Evolutionary conservation across 1,284 basidiomycete species (phyloP).

Genomic region (Caloboletus inedulis): DNA sequence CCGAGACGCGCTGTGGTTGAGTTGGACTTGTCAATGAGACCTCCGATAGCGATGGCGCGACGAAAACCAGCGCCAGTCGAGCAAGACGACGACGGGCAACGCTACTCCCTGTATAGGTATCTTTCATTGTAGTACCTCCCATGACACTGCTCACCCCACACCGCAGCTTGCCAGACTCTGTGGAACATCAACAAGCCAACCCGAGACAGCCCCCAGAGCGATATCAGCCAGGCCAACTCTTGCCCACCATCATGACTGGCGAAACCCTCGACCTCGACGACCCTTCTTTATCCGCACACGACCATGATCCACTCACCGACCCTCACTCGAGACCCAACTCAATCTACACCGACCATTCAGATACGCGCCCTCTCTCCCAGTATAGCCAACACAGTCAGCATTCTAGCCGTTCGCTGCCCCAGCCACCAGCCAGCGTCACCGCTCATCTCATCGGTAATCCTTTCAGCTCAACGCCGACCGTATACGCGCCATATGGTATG

Average conservation of each 20-base stretch:
- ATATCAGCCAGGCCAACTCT: conserved; percentile 36
- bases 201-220: conserved; percentile 25
- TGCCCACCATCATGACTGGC: conserved; percentile 36
- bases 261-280: conserved; percentile 36
- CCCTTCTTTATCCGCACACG: conserved; percentile 19
- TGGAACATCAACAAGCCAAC: conserved; percentile 1
- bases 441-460: conserved; percentile 24
- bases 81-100: neutral
- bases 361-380: conserved; percentile 27
- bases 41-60: conserved; percentile 12
- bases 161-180: conserved; percentile 8
- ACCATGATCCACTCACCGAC: conserved; percentile 32
- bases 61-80: conserved; percentile 25
- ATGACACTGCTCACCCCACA: conserved; percentile 1
- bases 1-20: conserved; percentile 18
- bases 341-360: conserved; percentile 24
- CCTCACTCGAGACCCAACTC: conserved; percentile 21
- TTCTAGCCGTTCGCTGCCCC: conserved; percentile 25
- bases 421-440: conserved; percentile 16
- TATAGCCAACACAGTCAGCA: conserved; percentile 24
- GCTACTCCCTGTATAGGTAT: conserved; percentile 9
- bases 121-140: neutral
- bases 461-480: conserved; percentile 20
- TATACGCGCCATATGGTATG: conserved; percentile 6
- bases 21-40: neutral